phyloP scores from a whole-genome alignment of 2,329 filamentous ascomycete species.

The Cadophora sp. region DNA sequence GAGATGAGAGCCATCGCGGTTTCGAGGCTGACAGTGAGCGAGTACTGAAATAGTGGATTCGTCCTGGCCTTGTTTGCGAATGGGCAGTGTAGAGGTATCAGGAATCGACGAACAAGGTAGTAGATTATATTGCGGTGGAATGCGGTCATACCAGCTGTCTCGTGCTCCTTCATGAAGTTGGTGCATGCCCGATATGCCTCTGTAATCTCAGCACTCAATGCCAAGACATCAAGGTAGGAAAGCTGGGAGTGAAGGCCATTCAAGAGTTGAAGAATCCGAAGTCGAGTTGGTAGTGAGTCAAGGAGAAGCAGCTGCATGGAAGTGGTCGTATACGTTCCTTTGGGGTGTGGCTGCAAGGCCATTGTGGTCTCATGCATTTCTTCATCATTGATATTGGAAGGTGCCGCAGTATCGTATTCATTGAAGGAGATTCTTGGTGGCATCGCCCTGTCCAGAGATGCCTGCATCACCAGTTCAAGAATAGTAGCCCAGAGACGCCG shows the following conservation, averaged over 20 bases:
- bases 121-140: conserved; percentile 58
- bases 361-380: not conserved
- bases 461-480: conserved; percentile 53
- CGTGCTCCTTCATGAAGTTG: not conserved
- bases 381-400: not conserved
- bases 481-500: conserved; percentile 55
- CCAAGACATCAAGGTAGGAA: not conserved
- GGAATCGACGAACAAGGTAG: conserved; percentile 58
- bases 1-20: conserved; percentile 42
- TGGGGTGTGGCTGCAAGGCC: not conserved
- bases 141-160: conserved; percentile 32
- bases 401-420: not conserved
- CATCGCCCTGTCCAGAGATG: conserved; percentile 53
- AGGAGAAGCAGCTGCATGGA: not conserved
- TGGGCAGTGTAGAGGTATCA: conserved; percentile 58
- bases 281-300: not conserved
- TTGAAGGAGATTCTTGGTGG: conserved; percentile 50
- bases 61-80: conserved; percentile 51
- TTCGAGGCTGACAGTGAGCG: conserved; percentile 54
- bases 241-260: not conserved
- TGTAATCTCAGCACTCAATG: not conserved
- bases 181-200: not conserved
- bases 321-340: not conserved
- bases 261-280: not conserved
- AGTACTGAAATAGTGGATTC: conserved; percentile 56